Evolutionary conservation across 2,329 filamentous ascomycete species (phyloP), one percentile per base, ranked within the genome.

Genomic region (Rosellinia necatrix): DNA sequence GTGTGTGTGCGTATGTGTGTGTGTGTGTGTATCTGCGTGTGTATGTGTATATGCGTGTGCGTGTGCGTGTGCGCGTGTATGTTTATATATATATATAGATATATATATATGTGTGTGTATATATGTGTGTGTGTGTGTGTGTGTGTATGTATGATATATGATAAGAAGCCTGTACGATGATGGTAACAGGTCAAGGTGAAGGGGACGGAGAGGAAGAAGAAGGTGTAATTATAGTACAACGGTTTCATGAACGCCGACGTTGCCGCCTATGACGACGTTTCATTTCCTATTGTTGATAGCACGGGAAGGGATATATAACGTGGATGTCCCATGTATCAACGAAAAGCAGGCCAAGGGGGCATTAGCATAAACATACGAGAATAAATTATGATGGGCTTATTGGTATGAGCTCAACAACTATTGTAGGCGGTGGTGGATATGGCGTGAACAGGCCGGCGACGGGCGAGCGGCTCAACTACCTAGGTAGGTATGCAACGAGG

Each of bases 351-450:
- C n/a, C n/a, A n/a, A 25, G 48, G 41, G 48, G 15, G 52, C 48
- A 55, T 54, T 27, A 47, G 47, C 46, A 56, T 49, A 19, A 53
- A 56, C 54, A 32, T 55, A 55, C 51, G 58, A 60, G 58, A 49
- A 49, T 22, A 32, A 42, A 37, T n/a, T 30, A 41, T 22, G 42
- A 41, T 57, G 37, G 34, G 42, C 50, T 50, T 54, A 42, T n/a
- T n/a, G 40, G 40, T 25, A 55, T 46, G 48, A 54, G 55, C 27
- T 55, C 37, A 46, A 56, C 41, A 35, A 49, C n/a, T n/a, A n/a
- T n/a, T n/a, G n/a, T n/a, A n/a, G 29, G 42, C 43, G 41, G 40
- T 13, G 30, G 47, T 27, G 52, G 48, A 34, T 34, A 46, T 41
- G 41, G 24, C 15, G 48, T 24, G 22, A 30, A 47, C 47, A 40